Percentiles rank a stretch among this genome's conserved stretches.
These are phyloP conservation scores for Eimeria tenella DNA, from an alignment of 169 alveolate species.

Conservation along the genomic window DNA sequence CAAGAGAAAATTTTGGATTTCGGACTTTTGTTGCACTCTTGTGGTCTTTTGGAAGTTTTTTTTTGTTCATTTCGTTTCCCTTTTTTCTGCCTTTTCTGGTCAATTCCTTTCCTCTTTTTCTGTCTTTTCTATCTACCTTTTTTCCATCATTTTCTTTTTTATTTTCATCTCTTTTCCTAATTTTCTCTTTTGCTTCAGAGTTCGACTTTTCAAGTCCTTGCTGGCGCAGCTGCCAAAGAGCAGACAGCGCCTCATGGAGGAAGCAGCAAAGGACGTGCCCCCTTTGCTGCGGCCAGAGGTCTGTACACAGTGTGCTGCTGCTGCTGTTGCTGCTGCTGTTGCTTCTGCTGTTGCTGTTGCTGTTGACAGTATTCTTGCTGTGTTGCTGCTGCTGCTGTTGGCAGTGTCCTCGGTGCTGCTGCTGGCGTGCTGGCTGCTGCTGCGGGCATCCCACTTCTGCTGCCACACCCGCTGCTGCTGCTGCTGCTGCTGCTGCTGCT, in stretches of 20 bases:
- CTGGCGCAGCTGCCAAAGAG: conserved; percentile 71
- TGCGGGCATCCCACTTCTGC: background rate
- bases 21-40: background rate
- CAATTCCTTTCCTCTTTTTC: background rate
- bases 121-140: background rate
- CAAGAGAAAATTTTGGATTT: background rate
- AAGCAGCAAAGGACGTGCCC: conserved; percentile 63
- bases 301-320: background rate
- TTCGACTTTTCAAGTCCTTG: conserved; percentile 59
- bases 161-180: background rate
- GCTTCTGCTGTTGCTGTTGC: background rate
- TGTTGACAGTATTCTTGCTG: background rate
- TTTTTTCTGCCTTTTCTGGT: background rate
- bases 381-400: conserved; percentile 14
- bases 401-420: background rate
- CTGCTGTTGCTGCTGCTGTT: background rate
- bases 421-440: background rate
- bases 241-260: conserved; percentile 49
- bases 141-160: background rate
- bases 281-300: conserved; percentile 76
- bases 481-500: background rate
- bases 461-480: background rate
- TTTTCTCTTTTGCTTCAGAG: background rate
- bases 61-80: background rate
- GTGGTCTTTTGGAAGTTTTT: background rate